Percentiles rank a stretch among this genome's conserved stretches.
phyloP scores from a whole-genome alignment of 108 stramenopile genomes.

The Nitzschia sp. region DNA sequence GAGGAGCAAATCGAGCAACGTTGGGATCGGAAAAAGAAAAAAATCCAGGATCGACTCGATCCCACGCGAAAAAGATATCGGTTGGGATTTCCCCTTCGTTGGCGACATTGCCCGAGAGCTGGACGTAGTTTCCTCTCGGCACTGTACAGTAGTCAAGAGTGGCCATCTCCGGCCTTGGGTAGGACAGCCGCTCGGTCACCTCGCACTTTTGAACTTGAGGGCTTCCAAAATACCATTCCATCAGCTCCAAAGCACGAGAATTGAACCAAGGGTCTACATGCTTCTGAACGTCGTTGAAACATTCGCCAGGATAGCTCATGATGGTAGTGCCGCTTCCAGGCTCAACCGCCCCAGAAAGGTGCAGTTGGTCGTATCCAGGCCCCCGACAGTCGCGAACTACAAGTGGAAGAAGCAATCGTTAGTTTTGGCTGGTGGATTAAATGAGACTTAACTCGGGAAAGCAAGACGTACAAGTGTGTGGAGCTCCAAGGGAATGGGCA shows the following conservation, averaged over 20 bases:
- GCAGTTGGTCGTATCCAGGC: background rate
- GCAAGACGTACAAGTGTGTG: background rate
- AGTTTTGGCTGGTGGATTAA: too few species aligned
- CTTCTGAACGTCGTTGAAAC: background rate
- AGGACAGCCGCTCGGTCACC: background rate
- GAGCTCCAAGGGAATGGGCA: background rate
- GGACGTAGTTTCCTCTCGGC: conserved; percentile 14
- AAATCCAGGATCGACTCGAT: background rate
- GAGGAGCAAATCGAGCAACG: conserved; percentile 11
- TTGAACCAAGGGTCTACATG: conserved; percentile 4
- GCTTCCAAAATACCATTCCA: background rate
- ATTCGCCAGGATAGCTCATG: conserved; percentile 1
- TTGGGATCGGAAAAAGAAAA: background rate
- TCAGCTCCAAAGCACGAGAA: background rate
- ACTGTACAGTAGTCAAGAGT: background rate
- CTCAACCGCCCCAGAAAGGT: background rate
- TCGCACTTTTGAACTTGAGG: background rate
- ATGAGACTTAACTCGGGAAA: too few species aligned
- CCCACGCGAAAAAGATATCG: conserved; percentile 3
- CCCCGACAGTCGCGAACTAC: conserved; percentile 8
- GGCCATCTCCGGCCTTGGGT: background rate
- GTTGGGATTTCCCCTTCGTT: background rate
- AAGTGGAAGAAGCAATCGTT: too few species aligned
- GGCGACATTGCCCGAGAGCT: background rate
- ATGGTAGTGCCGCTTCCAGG: conserved; percentile 13